Evolutionary conservation across 2,329 filamentous ascomycete species (phyloP).

Genomic region (Diaporthe vaccinii): DNA sequence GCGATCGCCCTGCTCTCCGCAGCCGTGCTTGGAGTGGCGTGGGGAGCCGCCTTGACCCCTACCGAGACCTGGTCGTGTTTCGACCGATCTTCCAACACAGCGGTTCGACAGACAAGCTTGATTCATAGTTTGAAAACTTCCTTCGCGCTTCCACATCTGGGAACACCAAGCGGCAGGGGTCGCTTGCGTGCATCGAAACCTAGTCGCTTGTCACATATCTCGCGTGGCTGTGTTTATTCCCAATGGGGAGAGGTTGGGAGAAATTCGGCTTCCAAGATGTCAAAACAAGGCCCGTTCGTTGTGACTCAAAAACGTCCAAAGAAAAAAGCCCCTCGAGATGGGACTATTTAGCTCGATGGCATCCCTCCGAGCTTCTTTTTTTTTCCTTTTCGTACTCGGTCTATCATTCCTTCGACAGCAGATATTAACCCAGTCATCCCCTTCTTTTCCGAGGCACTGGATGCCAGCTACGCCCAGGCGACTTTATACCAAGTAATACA

Average conservation of each 20-base stretch:
- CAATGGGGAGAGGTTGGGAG: slow-evolving; percentile 17
- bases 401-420: not conserved
- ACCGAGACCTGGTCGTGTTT: slow-evolving; percentile 33
- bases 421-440: not conserved
- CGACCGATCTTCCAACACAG: slow-evolving; percentile 39
- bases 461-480: slow-evolving; percentile 11
- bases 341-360: slow-evolving; percentile 28
- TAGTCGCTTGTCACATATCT: not conserved
- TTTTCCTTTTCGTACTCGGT: not conserved
- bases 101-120: slow-evolving; percentile 29
- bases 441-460: slow-evolving; percentile 32
- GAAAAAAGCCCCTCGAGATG: not conserved
- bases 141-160: not conserved
- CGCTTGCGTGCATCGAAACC: slow-evolving; percentile 1
- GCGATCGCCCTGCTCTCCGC: slow-evolving; percentile 15
- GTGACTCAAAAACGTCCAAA: slow-evolving; percentile 31
- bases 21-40: not conserved
- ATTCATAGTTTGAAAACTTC: slow-evolving; percentile 9
- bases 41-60: slow-evolving; percentile 30
- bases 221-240: slow-evolving; percentile 27
- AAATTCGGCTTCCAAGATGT: slow-evolving; percentile 28
- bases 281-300: slow-evolving; percentile 30
- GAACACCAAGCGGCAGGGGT: slow-evolving; percentile 27
- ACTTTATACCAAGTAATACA: slow-evolving; percentile 1
- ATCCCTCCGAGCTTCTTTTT: not conserved